Percentiles rank a stretch among this genome's conserved stretches.
Conservation (phyloP, 345 rosid species). For the Murraya koenigii region DNA sequence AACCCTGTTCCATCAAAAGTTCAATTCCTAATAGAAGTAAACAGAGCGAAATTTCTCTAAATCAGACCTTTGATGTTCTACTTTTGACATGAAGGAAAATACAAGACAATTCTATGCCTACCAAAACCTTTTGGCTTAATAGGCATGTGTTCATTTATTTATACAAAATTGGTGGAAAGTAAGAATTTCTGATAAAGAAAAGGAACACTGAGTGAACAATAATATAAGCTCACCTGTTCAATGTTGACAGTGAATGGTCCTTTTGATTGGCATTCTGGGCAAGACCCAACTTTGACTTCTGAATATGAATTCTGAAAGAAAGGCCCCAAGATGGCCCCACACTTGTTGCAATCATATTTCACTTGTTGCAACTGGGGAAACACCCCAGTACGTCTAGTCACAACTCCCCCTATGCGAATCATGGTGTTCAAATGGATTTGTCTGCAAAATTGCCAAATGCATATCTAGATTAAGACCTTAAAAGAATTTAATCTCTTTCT, state of each 20-base stretch:
- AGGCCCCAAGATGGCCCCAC: constrained; percentile 88
- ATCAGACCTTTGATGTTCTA: background rate
- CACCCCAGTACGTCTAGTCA: constrained; percentile 95
- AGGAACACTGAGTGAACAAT: constrained; percentile 3
- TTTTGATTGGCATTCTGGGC: constrained; percentile 97
- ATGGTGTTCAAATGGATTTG: constrained; percentile 95
- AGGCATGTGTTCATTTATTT: background rate
- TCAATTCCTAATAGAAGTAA: background rate
- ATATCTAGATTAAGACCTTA: constrained; percentile 5
- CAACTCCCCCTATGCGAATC: constrained; percentile 99
- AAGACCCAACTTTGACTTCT: constrained; percentile 97
- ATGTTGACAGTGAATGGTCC: constrained; percentile 95
- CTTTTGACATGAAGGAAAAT: background rate
- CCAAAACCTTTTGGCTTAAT: background rate
- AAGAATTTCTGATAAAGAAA: background rate
- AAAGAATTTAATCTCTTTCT: background rate
- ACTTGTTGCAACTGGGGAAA: constrained; percentile 98
- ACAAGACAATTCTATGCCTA: background rate
- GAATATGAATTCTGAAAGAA: constrained; percentile 97
- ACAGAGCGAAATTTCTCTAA: background rate
- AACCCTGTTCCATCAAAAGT: background rate
- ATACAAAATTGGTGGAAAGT: background rate
- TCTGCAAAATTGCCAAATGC: constrained; percentile 40
- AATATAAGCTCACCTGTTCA: constrained; percentile 62
- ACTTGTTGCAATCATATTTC: constrained; percentile 95